Conservation (phyloP, 805 yeast genomes). For the Candida loeiensis region DNA sequence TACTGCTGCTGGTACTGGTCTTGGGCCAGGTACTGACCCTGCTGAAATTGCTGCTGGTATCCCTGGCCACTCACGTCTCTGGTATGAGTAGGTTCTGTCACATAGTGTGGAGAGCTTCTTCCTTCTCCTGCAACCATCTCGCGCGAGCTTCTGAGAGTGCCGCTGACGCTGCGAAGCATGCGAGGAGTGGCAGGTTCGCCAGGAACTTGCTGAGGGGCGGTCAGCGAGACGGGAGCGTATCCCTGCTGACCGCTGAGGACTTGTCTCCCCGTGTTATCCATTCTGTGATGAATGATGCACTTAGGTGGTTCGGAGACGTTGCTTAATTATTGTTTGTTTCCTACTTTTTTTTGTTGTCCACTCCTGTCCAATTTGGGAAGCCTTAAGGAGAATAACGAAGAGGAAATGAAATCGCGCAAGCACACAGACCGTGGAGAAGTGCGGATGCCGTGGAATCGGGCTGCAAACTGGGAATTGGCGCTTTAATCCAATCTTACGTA, state of each 20-base stretch:
- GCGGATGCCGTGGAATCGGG: too few species aligned
- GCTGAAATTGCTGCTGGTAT: conserved; percentile 1
- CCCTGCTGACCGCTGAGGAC: conserved; percentile 1
- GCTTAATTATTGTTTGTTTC: conserved; percentile 3
- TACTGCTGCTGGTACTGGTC: background rate
- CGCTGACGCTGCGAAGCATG: conserved; percentile 59
- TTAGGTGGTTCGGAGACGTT: conserved; percentile 3
- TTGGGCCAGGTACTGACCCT: background rate
- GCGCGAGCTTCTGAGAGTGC: conserved; percentile 19
- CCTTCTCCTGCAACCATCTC: conserved; percentile 4
- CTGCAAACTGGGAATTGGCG: too few species aligned
- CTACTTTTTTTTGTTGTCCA: conserved; percentile 3
- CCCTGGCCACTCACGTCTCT: background rate
- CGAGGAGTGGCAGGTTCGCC: conserved; percentile 63
- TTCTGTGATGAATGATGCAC: background rate
- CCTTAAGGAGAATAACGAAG: too few species aligned
- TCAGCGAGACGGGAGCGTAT: background rate
- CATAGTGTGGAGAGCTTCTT: conserved; percentile 9
- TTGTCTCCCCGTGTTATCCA: conserved; percentile 4
- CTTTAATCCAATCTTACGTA: too few species aligned
- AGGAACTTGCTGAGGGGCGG: conserved; percentile 6
- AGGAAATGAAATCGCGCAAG: background rate
- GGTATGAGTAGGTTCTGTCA: background rate
- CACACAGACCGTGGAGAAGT: background rate
- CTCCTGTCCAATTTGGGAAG: conserved; percentile 3